Conservation (phyloP, 2,329 filamentous ascomycete genomes). For the Xylariales sp. region DNA sequence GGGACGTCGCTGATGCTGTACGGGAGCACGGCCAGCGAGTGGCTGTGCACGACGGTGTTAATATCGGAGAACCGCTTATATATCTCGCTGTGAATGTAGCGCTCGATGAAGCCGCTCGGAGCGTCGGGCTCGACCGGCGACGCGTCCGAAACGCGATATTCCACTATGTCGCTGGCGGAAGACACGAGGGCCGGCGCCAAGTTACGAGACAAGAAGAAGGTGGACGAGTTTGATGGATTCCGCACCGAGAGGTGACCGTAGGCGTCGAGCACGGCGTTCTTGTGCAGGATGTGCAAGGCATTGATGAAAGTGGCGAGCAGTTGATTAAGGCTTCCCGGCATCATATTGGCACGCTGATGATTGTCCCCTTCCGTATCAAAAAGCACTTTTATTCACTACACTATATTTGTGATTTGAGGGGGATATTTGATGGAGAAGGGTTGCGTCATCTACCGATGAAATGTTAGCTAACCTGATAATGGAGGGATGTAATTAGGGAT, state of each 20-base stretch:
- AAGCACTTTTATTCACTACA: background rate
- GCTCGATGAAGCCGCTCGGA: conserved; percentile 51
- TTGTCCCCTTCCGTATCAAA: background rate
- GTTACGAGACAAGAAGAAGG: conserved; percentile 62
- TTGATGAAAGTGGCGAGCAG: conserved; percentile 34
- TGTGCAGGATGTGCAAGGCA: conserved; percentile 61
- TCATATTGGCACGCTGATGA: background rate
- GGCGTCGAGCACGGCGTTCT: conserved; percentile 62
- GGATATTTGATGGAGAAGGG: background rate
- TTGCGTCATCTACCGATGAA: too few relatives aligned
- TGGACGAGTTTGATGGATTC: conserved; percentile 57
- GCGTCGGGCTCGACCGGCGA: conserved; percentile 54
- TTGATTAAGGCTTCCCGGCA: conserved; percentile 2
- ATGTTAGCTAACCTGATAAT: too few relatives aligned
- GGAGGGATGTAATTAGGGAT: too few relatives aligned
- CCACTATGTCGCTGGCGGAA: conserved; percentile 57
- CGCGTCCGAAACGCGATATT: conserved; percentile 58
- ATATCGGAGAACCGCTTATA: conserved; percentile 34
- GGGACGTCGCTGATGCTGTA: conserved; percentile 32
- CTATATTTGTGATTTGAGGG: too few relatives aligned
- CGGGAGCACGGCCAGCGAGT: conserved; percentile 34
- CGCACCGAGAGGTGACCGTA: conserved; percentile 67
- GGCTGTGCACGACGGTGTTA: conserved; percentile 37
- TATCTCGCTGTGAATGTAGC: conserved; percentile 41
- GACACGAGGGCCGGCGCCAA: conserved; percentile 61